Evolutionary conservation across 2,329 filamentous ascomycete species (phyloP).

Genomic region (Aspergillus niger): DNA sequence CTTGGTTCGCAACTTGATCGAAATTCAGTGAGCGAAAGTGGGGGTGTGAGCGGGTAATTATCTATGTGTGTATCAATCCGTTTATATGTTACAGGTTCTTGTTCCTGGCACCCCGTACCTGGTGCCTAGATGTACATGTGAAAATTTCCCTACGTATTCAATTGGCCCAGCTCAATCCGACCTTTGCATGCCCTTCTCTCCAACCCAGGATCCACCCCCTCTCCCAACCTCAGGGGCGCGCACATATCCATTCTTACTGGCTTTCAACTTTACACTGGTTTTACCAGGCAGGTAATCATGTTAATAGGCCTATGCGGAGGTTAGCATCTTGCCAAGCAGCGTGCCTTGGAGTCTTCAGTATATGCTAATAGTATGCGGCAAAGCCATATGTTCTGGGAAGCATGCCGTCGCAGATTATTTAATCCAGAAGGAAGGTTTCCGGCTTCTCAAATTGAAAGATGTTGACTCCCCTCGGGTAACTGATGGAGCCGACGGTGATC

Average conservation of each 20-base stretch:
- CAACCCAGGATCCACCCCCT: not conserved
- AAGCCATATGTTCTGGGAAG: slow-evolving; percentile 93
- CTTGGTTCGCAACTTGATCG: too few relatives aligned
- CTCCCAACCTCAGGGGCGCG: not conserved
- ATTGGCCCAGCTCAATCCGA: not conserved
- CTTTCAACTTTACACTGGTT: not conserved
- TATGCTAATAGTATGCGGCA: slow-evolving; percentile 18
- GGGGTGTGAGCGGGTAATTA: too few relatives aligned
- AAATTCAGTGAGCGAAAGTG: too few relatives aligned
- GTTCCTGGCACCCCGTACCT: not conserved
- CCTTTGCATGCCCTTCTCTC: not conserved
- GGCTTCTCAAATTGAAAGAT: slow-evolving; percentile 63
- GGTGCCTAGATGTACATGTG: not conserved
- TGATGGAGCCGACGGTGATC: slow-evolving; percentile 31
- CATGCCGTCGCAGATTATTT: slow-evolving; percentile 86
- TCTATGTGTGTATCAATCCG: not conserved
- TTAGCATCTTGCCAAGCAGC: slow-evolving; percentile 25
- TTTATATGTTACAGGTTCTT: not conserved
- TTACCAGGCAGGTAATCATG: slow-evolving; percentile 38
- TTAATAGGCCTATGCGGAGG: slow-evolving; percentile 56
- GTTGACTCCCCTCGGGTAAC: slow-evolving; percentile 27
- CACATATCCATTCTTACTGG: not conserved
- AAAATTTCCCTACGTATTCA: not conserved
- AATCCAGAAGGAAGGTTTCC: slow-evolving; percentile 79
- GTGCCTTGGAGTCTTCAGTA: not conserved